Conservation (phyloP, 495 filamentous ascomycete genomes). For the Aspergillus diversus region DNA sequence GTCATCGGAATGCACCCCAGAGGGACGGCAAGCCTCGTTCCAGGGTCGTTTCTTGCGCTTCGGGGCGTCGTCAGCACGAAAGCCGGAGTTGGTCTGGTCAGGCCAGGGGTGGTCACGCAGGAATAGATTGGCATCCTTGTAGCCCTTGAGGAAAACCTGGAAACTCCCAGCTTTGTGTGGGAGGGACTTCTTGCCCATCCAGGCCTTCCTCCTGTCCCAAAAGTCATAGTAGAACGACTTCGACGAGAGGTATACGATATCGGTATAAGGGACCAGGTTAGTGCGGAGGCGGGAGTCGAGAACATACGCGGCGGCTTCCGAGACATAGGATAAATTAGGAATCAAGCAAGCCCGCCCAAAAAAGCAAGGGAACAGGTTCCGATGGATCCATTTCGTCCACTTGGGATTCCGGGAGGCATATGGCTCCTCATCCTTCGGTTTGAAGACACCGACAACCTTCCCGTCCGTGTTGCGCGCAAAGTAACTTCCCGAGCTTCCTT, state of each 20-base stretch:
- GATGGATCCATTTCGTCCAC: conserved; percentile 95
- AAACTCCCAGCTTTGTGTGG: conserved; percentile 94
- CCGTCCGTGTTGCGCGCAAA: conserved; percentile 91
- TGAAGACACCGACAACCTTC: conserved; percentile 96
- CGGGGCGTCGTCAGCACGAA: conserved; percentile 69
- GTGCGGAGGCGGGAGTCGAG: conserved; percentile 89
- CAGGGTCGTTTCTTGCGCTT: conserved; percentile 77
- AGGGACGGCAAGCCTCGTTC: conserved; percentile 84
- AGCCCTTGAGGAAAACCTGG: conserved; percentile 95
- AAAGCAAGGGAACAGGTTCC: conserved; percentile 94
- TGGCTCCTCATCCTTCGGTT: conserved; percentile 98
- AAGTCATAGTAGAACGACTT: conserved; percentile 98
- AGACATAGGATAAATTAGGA: conserved; percentile 98
- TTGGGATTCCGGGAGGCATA: conserved; percentile 92
- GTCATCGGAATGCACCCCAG: conserved; percentile 65
- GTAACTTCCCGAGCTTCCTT: conserved; percentile 97
- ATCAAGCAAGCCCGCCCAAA: conserved; percentile 96
- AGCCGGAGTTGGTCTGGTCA: conserved; percentile 82
- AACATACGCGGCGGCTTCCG: conserved; percentile 94
- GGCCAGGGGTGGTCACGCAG: conserved; percentile 96
- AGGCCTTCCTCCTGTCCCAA: conserved; percentile 89
- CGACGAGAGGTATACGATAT: conserved; percentile 90
- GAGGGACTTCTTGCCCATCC: conserved; percentile 83
- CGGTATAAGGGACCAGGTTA: conserved; percentile 93
- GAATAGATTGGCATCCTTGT: conserved; percentile 95